Base-by-base conservation (phyloP, 148 eudicot species). In the Silene latifolia region DNA sequence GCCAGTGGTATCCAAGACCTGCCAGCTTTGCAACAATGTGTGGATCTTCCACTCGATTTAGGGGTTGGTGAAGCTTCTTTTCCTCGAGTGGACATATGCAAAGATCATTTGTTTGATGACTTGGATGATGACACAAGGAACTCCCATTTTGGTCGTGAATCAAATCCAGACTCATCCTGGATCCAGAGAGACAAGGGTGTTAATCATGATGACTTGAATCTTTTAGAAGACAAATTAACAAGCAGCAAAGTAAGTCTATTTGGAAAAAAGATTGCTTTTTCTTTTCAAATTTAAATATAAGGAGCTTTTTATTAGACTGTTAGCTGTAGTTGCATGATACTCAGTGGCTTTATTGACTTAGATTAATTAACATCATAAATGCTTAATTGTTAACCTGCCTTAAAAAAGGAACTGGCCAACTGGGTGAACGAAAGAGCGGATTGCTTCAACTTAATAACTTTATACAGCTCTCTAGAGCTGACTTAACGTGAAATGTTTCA, bases 181-280 rank as follows among this genome's bases (percentile, higher is more conserved):
- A 72, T 70, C 66, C 80, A 79, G 63, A 76, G 44, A 73, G 73
- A 72, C 66, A 69, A 46, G 20, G 72, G 68, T 25, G 71, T 80
- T 69, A 77, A 54, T 25, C 63, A 14, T 19, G 74, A 75, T 67
- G 84, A 83, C 71, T 72, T 76, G 25, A 82, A 79, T 74, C 67
- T 42, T 72, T 63, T 44, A 53, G 84, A 88, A 75, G 82, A 81
- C 60, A 82, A 84, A 78, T 72, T 67, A 75, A 76, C 76, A 67
- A 75, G 80, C 71, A 74, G 63, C 59, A 84, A 88, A 86, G 98
- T 94, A 73, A 80, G 82, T 73, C 6, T 68, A 69, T 58, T 62
- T n/a, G 23, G 3, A 13, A 60, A 19, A 27, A 42, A 47, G 2
- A 58, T n/a, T 15, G 1, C 29, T 73, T 14, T 48, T 73, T 20